phyloP scores from a whole-genome alignment of 208 protist genomes.

The Acanthamoeba healyi region DNA sequence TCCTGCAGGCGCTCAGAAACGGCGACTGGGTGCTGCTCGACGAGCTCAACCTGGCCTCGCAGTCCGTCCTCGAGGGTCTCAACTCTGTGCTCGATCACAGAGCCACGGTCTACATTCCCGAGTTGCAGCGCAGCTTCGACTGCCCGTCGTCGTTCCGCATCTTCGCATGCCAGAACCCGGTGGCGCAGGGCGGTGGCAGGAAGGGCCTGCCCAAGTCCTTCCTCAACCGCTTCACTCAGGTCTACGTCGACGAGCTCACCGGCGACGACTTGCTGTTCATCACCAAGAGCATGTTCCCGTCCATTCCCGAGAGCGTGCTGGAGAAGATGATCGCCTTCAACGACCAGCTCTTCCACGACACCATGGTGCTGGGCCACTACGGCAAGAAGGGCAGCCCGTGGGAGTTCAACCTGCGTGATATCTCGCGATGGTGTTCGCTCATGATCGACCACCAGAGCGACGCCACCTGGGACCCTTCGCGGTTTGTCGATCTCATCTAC shows the following conservation, averaged over 20 bases:
- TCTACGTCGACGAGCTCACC: slow-evolving; percentile 95
- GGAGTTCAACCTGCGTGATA: slow-evolving; percentile 99
- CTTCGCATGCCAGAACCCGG: slow-evolving; percentile 99
- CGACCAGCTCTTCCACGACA: slow-evolving; percentile 91
- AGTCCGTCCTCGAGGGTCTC: slow-evolving; percentile 99
- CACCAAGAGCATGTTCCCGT: slow-evolving; percentile 89
- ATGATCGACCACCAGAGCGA: slow-evolving; percentile 81
- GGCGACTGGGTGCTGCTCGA: slow-evolving; percentile 99
- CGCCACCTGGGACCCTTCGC: slow-evolving; percentile 56
- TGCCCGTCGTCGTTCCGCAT: slow-evolving; percentile 95
- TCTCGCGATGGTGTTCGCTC: slow-evolving; percentile 98
- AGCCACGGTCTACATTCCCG: slow-evolving; percentile 93
- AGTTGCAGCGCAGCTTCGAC: slow-evolving; percentile 91
- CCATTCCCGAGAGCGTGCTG: slow-evolving; percentile 90
- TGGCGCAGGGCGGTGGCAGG: slow-evolving; percentile 96
- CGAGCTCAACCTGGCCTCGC: slow-evolving; percentile 99
- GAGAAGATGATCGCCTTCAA: slow-evolving; percentile 97
- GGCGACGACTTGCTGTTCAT: slow-evolving; percentile 79
- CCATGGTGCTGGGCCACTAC: slow-evolving; percentile 92
- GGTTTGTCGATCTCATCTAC: slow-evolving; percentile 90
- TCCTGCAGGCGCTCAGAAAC: slow-evolving; percentile 95
- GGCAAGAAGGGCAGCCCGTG: slow-evolving; percentile 95
- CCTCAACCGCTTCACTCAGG: slow-evolving; percentile 99
- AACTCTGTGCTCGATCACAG: slow-evolving; percentile 99
- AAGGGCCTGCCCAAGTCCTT: slow-evolving; percentile 99